Conservation (phyloP, 306 rosid genomes). For the Prinsepia uniflora region DNA sequence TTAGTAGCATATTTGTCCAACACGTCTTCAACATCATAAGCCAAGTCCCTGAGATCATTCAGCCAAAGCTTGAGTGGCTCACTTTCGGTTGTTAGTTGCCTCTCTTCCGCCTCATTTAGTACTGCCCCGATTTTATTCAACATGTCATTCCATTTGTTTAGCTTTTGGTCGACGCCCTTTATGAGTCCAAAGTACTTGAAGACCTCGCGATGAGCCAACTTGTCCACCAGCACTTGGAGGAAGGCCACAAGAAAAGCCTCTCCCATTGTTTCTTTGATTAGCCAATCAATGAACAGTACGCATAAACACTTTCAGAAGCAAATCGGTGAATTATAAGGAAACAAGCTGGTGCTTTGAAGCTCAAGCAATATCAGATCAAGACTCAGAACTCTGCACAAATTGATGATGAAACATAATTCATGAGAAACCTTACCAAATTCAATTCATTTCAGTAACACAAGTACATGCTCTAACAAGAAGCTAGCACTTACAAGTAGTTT, state of each 20-base stretch:
- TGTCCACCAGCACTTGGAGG: background rate
- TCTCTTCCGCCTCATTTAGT: conserved; percentile 10
- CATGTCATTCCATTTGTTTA: background rate
- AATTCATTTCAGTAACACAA: no score
- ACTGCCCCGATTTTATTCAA: background rate
- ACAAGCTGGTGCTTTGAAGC: background rate
- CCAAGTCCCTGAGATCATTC: conserved; percentile 27
- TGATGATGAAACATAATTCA: no score
- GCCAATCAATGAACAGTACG: no score
- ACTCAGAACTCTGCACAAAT: background rate
- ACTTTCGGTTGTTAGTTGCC: background rate
- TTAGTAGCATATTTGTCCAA: conserved; percentile 23
- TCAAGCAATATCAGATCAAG: background rate
- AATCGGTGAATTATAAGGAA: no score
- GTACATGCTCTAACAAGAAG: no score
- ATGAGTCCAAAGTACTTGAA: background rate
- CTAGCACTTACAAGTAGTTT: no score
- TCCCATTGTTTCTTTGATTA: background rate
- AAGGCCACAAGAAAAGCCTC: background rate
- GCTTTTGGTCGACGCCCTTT: background rate
- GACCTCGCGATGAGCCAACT: background rate
- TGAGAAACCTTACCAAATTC: no score
- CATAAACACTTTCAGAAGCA: no score
- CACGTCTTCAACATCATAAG: conserved; percentile 23
- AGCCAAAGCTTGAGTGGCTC: conserved; percentile 9